These are phyloP conservation scores for Aureobasidium sp. DNA, from an alignment of 2,329 filamentous ascomycete genomes.

Conservation along the genomic window DNA sequence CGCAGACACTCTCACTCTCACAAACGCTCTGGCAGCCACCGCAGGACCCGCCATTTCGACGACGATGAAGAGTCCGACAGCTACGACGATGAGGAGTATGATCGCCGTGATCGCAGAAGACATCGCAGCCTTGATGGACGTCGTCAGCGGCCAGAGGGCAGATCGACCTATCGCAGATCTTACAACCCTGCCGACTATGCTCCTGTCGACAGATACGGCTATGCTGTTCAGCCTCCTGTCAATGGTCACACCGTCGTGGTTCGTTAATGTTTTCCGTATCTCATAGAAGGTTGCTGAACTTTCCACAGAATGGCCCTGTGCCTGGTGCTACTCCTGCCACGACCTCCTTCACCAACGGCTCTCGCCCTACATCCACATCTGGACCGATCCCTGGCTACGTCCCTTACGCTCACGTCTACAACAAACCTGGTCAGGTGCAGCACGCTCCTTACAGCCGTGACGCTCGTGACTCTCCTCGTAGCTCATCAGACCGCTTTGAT, in stretches of 20 bases:
- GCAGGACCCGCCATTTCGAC: conserved; percentile 19
- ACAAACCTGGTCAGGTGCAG: not conserved
- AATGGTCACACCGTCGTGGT: not conserved
- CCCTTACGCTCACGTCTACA: conserved; percentile 30
- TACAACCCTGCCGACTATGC: conserved; percentile 14
- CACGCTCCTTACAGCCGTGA: not conserved
- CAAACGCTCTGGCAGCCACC: conserved; percentile 8
- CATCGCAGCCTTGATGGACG: conserved; percentile 4
- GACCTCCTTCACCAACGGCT: not conserved
- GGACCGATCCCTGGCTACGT: conserved; percentile 24
- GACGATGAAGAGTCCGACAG: conserved; percentile 21
- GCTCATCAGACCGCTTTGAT: not conserved
- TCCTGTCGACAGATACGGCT: not conserved
- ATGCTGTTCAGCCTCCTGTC: not conserved
- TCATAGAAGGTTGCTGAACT: not conserved
- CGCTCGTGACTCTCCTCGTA: not conserved
- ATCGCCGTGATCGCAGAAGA: conserved; percentile 5
- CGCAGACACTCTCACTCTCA: conserved; percentile 15
- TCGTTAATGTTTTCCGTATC: not conserved
- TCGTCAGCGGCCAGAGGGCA: not conserved
- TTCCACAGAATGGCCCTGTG: not conserved
- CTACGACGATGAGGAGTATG: not conserved
- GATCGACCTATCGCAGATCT: not conserved
- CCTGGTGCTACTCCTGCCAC: not conserved
- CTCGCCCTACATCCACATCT: conserved; percentile 4